Percentiles rank a stretch among this genome's conserved stretches.
phyloP scores from a whole-genome alignment of 2,329 filamentous ascomycete species.

The Neopestalotiopsis clavispora region DNA sequence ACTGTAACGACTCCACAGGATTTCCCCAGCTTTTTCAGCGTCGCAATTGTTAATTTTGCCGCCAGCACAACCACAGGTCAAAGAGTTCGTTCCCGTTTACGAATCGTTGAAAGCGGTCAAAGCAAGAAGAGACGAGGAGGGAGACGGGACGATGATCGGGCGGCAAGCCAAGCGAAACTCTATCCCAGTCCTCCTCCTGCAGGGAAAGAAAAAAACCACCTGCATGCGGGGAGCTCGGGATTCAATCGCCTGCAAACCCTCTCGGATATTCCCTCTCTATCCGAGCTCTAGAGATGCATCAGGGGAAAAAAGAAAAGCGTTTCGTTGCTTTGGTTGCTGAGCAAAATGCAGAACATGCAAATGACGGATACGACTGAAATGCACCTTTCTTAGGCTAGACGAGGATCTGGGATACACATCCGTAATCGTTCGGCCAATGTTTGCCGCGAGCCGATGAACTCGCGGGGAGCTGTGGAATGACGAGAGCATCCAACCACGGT shows the following conservation, averaged over 20 bases:
- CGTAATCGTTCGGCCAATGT: neutral
- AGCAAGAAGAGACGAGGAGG: neutral
- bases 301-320: neutral
- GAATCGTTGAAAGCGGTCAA: neutral
- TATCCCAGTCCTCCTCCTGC: neutral
- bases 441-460: neutral
- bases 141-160: neutral
- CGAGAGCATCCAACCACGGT: neutral
- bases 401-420: neutral
- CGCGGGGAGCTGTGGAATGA: neutral
- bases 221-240: neutral
- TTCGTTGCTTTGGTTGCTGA: neutral
- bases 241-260: neutral
- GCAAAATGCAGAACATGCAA: neutral
- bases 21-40: neutral
- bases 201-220: neutral
- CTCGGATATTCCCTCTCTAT: neutral
- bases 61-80: neutral
- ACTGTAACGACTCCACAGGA: neutral
- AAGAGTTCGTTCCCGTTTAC: neutral
- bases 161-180: neutral
- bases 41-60: neutral
- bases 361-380: neutral
- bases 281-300: neutral
- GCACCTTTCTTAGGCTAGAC: neutral